phyloP scores from a whole-genome alignment of 192 early-diverging fungal genomes.

The Jimgerdemannia lactiflua region DNA sequence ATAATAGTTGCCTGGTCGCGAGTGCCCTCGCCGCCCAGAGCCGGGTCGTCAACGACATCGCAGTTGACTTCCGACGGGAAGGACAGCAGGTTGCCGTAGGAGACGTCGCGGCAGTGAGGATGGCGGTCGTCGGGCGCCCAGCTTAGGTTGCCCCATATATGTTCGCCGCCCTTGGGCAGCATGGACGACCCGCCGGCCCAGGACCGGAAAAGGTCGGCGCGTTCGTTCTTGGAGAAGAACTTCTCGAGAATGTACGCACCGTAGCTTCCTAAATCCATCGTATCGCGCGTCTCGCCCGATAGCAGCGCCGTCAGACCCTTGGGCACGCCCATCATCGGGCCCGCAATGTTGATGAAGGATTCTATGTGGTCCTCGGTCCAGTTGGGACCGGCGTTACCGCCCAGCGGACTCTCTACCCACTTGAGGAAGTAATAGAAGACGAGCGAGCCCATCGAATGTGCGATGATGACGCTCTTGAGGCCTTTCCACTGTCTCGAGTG shows the following conservation, averaged over 20 bases:
- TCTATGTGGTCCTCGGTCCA: constrained; percentile 83
- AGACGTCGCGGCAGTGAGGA: constrained; percentile 24
- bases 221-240: constrained; percentile 77
- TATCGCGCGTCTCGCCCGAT: constrained; percentile 83
- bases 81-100: constrained; percentile 54
- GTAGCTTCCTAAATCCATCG: constrained; percentile 72
- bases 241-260: constrained; percentile 79
- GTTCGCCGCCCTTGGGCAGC: constrained; percentile 81
- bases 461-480: constrained; percentile 51
- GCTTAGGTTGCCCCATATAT: constrained; percentile 67
- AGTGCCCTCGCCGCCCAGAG: neutral
- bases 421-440: constrained; percentile 83
- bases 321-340: constrained; percentile 82
- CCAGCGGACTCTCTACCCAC: constrained; percentile 69
- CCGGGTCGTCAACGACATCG: neutral
- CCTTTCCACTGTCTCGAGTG: constrained; percentile 38
- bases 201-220: constrained; percentile 72
- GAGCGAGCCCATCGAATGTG: constrained; percentile 69
- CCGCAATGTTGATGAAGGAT: constrained; percentile 81
- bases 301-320: constrained; percentile 76
- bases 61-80: constrained; percentile 32
- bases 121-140: constrained; percentile 73
- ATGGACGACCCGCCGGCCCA: constrained; percentile 79
- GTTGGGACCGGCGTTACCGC: constrained; percentile 64
- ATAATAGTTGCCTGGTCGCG: constrained; percentile 1